Conservation (phyloP, 352 stramenopile species). For the Pythium sukuiense region DNA sequence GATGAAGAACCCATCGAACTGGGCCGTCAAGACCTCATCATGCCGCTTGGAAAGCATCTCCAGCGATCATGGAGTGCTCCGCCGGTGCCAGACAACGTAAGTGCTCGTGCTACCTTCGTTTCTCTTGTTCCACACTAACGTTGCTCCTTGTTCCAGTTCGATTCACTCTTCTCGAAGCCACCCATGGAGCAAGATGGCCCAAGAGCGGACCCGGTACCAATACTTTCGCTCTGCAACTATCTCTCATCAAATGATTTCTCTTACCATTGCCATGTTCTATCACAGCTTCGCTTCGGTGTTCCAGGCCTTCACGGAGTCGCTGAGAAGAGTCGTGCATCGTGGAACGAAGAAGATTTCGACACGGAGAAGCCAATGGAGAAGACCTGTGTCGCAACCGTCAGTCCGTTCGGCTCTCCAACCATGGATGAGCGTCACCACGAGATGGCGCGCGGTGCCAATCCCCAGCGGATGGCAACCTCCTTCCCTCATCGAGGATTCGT, state of each 20-base stretch:
- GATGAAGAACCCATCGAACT: constrained; percentile 24
- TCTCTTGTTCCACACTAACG: not conserved
- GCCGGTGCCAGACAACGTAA: constrained; percentile 39
- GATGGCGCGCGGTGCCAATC: not conserved
- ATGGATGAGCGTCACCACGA: constrained; percentile 5
- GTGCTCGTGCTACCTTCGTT: constrained; percentile 5
- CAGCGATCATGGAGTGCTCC: constrained; percentile 53
- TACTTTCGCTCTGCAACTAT: not conserved
- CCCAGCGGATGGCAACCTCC: not conserved
- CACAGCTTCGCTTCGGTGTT: constrained; percentile 1
- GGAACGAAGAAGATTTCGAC: constrained; percentile 9
- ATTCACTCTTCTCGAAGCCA: constrained; percentile 10
- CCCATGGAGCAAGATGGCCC: constrained; percentile 1
- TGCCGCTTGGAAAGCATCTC: constrained; percentile 30
- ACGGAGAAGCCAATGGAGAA: constrained; percentile 20
- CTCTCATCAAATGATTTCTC: not conserved
- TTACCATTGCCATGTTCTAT: not conserved
- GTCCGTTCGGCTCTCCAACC: constrained; percentile 17
- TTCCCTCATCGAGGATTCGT: constrained; percentile 9
- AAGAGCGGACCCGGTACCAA: constrained; percentile 8
- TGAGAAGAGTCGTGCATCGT: constrained; percentile 8
- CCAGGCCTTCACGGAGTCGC: constrained; percentile 4
- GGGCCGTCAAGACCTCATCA: constrained; percentile 19
- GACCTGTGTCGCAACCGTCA: constrained; percentile 24
- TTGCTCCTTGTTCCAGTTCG: constrained; percentile 18